phyloP scores from a whole-genome alignment of 768 basidiomycete genomes.

The Mycena haematopus region DNA sequence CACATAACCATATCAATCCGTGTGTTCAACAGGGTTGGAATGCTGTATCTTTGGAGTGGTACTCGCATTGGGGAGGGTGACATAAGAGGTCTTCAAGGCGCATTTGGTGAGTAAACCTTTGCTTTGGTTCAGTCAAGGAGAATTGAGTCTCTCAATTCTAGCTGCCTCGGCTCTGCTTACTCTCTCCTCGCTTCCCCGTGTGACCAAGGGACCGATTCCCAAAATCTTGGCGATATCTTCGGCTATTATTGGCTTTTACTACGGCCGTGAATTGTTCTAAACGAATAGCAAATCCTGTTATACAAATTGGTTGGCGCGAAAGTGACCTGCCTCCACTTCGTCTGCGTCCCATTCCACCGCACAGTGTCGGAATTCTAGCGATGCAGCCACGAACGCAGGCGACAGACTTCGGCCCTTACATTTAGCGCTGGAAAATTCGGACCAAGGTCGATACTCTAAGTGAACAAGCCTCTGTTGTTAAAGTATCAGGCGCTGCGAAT shows the following conservation, averaged over 20 bases:
- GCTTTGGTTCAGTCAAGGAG: not conserved
- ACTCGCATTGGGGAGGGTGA: constrained; percentile 54
- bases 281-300: not conserved
- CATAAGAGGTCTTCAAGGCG: constrained; percentile 56
- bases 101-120: constrained; percentile 45
- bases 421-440: too few relatives aligned
- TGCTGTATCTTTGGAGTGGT: constrained; percentile 61
- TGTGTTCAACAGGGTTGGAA: constrained; percentile 48
- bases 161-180: constrained; percentile 59
- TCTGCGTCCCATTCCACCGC: too few relatives aligned
- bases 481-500: too few relatives aligned
- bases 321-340: too few relatives aligned
- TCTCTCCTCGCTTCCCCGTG: constrained; percentile 55
- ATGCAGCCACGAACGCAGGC: too few relatives aligned
- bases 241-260: constrained; percentile 51
- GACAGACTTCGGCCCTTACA: too few relatives aligned
- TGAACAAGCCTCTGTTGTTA: too few relatives aligned
- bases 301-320: too few relatives aligned
- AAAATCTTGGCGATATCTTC: constrained; percentile 51
- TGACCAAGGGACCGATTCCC: constrained; percentile 59
- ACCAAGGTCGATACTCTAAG: too few relatives aligned
- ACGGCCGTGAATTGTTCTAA: constrained; percentile 46
- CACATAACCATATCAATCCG: not conserved
- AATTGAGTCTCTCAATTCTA: constrained; percentile 22
- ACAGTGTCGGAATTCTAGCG: too few relatives aligned